Evolutionary conservation across 108 stramenopile species (phyloP), one percentile per base, ranked within the genome.

Genomic region (Cyclotella cryptica): DNA sequence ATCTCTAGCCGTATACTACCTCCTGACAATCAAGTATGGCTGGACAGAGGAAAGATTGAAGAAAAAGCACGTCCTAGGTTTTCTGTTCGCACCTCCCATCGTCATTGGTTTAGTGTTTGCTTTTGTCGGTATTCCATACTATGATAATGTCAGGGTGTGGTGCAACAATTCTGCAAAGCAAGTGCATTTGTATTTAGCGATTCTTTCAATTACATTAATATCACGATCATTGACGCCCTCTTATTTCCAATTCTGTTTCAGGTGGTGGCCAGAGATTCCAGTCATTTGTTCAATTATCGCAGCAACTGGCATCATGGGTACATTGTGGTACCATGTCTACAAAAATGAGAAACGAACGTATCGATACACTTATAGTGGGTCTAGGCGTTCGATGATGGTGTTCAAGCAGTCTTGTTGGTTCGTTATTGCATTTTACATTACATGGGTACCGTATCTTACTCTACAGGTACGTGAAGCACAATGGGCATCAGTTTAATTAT

Each of bases 161-260:
- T 49, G 47, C 9, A 49, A 49, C 47, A 49, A 49, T n/a, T 49
- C 47, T 49, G 47, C 47, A 49, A 49, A n/a, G 47, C 47, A 49
- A 49, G 47, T n/a, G 3, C 18, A 49, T 49, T 3, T 6, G 47
- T n/a, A n/a, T 17, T 49, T n/a, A 49, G 3, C 3, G 47, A n/a
- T n/a, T 49, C 35, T 7, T 7, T 9, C 1, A 17, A 3, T 3
- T 17, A 3, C 47, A 7, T 49, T n/a, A 7, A 3, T 3, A 49
- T 7, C 47, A 3, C 47, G 15, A 17, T 49, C 9, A n/a, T n/a
- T 49, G n/a, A 9, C n/a, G 3, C n/a, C 9, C 2, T 49, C 18
- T 49, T 17, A 1, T 49, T 49, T n/a, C 9, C n/a, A 49, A 7
- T 3, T n/a, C n/a, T 49, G 3, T 17, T 49, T 3, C 47, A 49